These are phyloP conservation scores for Climacium dendroides DNA, from an alignment of 225 moss, liverwort and hornwort species.

Conservation along the genomic window DNA sequence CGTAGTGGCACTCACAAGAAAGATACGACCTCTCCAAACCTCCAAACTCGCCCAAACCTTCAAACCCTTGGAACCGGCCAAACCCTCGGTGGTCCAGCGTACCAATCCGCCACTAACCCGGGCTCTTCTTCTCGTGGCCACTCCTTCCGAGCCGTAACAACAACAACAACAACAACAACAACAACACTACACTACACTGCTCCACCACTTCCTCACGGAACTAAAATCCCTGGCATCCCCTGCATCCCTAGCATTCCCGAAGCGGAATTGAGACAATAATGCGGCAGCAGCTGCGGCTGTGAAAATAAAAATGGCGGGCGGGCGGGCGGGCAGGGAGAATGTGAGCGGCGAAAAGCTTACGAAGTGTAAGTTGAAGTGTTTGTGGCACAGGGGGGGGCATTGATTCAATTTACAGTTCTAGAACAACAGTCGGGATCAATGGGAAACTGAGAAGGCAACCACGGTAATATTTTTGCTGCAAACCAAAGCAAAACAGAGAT, in stretches of 20 bases:
- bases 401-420: too few species aligned
- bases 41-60: not conserved
- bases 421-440: too few species aligned
- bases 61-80: not conserved
- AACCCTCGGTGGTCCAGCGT: not conserved
- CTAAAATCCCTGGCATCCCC: not conserved
- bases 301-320: not conserved
- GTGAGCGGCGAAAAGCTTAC: not conserved
- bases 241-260: not conserved
- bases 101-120: not conserved
- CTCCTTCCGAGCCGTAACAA: not conserved
- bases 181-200: not conserved
- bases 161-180: too few species aligned
- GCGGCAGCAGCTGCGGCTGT: not conserved
- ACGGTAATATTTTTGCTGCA: too few species aligned
- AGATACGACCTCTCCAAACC: not conserved
- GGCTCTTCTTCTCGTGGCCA: not conserved
- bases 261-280: not conserved
- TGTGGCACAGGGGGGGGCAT: not conserved
- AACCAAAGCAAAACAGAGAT: too few species aligned
- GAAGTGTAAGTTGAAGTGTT: not conserved
- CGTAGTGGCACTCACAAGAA: too few species aligned
- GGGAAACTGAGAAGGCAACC: too few species aligned
- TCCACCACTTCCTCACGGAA: not conserved
- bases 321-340: not conserved